Percentiles rank a stretch among this genome's conserved stretches.
Evolutionary conservation across 2,329 filamentous ascomycete genomes (phyloP).

Genomic region (Zymoseptoria pseudotritici): DNA sequence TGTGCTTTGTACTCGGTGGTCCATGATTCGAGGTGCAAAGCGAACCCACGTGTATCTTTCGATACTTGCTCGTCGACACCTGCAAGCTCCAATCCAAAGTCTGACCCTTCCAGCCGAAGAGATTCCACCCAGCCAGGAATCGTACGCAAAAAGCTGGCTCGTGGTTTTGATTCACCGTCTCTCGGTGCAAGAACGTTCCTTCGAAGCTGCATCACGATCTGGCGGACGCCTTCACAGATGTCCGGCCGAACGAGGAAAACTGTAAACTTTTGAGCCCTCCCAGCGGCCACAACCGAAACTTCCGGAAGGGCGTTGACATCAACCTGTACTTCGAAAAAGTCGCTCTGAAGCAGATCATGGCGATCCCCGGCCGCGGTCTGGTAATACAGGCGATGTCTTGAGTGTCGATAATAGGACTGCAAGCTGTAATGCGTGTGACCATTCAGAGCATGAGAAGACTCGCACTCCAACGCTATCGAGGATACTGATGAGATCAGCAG

Average conservation of each 20-base stretch:
- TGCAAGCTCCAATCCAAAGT: conserved; percentile 85
- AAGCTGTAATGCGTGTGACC: conserved; percentile 83
- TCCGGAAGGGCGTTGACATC: conserved; percentile 81
- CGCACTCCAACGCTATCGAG: conserved; percentile 83
- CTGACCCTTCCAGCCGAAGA: conserved; percentile 75
- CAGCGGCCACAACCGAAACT: conserved; percentile 71
- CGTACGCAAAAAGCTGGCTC: conserved; percentile 65
- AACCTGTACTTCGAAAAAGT: conserved; percentile 78
- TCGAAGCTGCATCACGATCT: conserved; percentile 79
- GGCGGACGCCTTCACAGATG: conserved; percentile 83
- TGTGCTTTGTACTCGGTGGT: conserved; percentile 83
- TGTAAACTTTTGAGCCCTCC: conserved; percentile 77
- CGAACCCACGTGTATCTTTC: conserved; percentile 70
- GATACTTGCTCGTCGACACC: conserved; percentile 81
- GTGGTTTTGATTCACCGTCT: conserved; percentile 34
- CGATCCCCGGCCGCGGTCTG: conserved; percentile 76
- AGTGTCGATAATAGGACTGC: conserved; percentile 70
- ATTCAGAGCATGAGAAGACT: conserved; percentile 86
- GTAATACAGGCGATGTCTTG: conserved; percentile 87
- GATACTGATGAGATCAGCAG: conserved; percentile 93
- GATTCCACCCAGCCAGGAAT: conserved; percentile 79
- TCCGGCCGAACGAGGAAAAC: conserved; percentile 86
- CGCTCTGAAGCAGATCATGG: conserved; percentile 80
- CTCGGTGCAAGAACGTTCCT: conserved; percentile 54
- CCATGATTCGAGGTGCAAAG: conserved; percentile 80